Conservation (phyloP, 1,139 yeast species). For the Geotrichum fermentans region DNA sequence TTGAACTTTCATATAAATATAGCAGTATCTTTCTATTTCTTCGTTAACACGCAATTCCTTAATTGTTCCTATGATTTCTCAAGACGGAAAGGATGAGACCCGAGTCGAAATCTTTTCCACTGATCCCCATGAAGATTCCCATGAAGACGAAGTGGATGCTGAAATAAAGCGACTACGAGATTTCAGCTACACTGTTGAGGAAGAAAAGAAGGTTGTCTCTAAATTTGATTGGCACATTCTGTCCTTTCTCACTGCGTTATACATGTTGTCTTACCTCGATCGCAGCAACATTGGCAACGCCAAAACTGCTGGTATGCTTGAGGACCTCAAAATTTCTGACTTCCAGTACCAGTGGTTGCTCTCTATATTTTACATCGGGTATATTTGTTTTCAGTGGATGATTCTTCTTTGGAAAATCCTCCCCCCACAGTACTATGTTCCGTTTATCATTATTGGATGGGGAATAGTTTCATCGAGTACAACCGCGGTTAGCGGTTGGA, state of each 20-base stretch:
- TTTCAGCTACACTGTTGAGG: conserved; percentile 24
- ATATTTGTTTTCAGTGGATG: conserved; percentile 32
- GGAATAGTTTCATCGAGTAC: conserved; percentile 29
- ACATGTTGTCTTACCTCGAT: conserved; percentile 36
- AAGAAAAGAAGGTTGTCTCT: conserved; percentile 21
- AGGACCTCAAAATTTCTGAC: conserved; percentile 43
- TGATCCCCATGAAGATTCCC: neutral
- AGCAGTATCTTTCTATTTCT: too few species aligned
- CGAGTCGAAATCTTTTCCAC: neutral
- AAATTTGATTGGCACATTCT: conserved; percentile 29
- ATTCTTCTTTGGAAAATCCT: conserved; percentile 22
- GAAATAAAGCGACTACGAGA: neutral
- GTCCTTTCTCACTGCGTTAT: conserved; percentile 27
- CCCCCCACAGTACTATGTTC: conserved; percentile 29
- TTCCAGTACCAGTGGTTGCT: conserved; percentile 33
- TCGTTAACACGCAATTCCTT: neutral
- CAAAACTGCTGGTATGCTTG: conserved; percentile 49
- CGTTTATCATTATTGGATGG: conserved; percentile 30
- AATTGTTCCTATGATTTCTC: neutral
- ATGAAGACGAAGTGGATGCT: neutral
- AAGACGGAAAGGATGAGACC: neutral
- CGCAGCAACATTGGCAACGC: conserved; percentile 49
- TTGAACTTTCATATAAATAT: too few species aligned
- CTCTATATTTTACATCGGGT: conserved; percentile 27
- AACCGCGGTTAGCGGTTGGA: conserved; percentile 28